Percentiles rank a stretch among this genome's conserved stretches.
phyloP scores from a whole-genome alignment of 192 early-diverging fungal species.

The Entomortierella parvispora region DNA sequence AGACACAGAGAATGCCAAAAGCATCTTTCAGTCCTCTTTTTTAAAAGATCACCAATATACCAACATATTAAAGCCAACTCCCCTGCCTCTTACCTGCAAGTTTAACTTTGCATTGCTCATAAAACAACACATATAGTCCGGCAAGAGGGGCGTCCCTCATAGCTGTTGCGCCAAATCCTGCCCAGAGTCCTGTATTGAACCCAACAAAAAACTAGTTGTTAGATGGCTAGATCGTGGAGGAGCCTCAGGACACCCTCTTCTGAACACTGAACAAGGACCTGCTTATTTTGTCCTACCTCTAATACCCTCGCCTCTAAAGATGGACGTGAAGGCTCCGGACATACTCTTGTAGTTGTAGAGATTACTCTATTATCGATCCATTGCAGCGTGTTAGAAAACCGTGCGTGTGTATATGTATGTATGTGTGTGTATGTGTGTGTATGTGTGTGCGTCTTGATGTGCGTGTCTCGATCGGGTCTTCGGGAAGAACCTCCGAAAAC shows the following conservation, averaged over 20 bases:
- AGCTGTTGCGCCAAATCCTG: conserved; percentile 87
- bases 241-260: too few species aligned
- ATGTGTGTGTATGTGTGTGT: too few species aligned
- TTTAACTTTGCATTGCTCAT: conserved; percentile 79
- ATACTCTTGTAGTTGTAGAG: conserved; percentile 85
- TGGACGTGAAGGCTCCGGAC: conserved; percentile 69
- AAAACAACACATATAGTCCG: conserved; percentile 90
- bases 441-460: too few species aligned
- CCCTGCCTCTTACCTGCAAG: conserved; percentile 48
- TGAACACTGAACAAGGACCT: too few species aligned
- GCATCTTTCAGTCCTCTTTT: conserved; percentile 9
- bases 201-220: too few species aligned
- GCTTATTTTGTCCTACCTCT: conserved; percentile 63
- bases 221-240: too few species aligned
- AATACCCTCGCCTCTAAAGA: conserved; percentile 74
- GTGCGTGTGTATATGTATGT: too few species aligned
- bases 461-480: too few species aligned
- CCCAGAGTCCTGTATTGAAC: conserved; percentile 73
- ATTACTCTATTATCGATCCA: too few species aligned
- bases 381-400: background rate
- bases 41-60: background rate
- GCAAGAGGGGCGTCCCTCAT: conserved; percentile 92
- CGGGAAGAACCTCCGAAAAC: too few species aligned
- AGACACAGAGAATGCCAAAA: background rate
- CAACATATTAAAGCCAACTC: background rate